A percentile compares a stretch with the other conserved stretches of the same genome.
Conservation (phyloP, 2,329 filamentous ascomycete species). For the Apiospora phragmitis region DNA sequence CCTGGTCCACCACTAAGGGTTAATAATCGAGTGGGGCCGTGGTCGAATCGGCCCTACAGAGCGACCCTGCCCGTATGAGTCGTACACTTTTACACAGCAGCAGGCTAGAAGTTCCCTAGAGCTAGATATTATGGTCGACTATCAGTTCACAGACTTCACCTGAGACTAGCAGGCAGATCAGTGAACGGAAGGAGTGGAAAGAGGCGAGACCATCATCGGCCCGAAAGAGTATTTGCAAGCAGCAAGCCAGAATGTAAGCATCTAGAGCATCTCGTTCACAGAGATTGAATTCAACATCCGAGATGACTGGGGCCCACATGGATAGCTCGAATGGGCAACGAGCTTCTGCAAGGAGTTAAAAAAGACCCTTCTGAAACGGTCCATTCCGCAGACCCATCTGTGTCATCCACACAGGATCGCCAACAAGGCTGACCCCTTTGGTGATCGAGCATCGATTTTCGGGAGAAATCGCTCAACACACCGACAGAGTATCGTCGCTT, state of each 20-base stretch:
- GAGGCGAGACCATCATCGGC: not conserved
- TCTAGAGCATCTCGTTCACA: not conserved
- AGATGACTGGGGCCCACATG: not conserved
- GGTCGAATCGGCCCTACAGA: not conserved
- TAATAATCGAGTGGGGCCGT: not conserved
- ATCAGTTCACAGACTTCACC: not conserved
- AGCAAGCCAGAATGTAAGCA: not conserved
- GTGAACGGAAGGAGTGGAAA: not conserved
- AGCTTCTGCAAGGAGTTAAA: not conserved
- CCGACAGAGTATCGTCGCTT: not conserved
- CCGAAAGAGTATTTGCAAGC: not conserved
- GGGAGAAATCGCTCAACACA: slow-evolving; percentile 9
- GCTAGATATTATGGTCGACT: not conserved
- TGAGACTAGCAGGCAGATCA: not conserved
- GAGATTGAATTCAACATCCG: not conserved
- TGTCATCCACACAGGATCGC: slow-evolving; percentile 6
- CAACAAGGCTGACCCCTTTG: slow-evolving; percentile 10
- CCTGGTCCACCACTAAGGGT: not conserved
- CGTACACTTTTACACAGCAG: not conserved
- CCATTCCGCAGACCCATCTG: slow-evolving; percentile 8
- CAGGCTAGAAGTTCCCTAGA: not conserved
- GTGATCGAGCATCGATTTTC: not conserved
- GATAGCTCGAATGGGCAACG: not conserved
- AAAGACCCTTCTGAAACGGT: slow-evolving; percentile 10
- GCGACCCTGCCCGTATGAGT: not conserved